phyloP scores from a whole-genome alignment of 345 rosid genomes.

The Euphorbia peplus region DNA sequence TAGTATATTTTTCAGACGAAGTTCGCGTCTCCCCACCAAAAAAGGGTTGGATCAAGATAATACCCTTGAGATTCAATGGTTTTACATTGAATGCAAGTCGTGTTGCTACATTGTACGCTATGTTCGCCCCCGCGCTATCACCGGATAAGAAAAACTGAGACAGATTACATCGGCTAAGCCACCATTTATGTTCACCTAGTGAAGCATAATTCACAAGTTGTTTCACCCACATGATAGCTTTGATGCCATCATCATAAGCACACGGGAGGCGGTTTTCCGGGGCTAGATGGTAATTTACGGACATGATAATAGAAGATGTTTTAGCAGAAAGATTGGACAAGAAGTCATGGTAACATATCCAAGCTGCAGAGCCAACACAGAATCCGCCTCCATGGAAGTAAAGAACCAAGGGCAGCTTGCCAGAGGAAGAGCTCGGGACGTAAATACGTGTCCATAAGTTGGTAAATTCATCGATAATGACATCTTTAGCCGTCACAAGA shows the following conservation, averaged over 20 bases:
- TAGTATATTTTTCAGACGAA: conserved; percentile 18
- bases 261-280: conserved; percentile 31
- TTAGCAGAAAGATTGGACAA: conserved; percentile 22
- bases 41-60: conserved; percentile 30
- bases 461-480: conserved; percentile 14
- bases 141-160: conserved; percentile 20
- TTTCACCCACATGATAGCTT: conserved; percentile 22
- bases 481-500: conserved; percentile 18
- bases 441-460: conserved; percentile 27
- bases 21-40: conserved; percentile 26
- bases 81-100: conserved; percentile 14
- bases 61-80: conserved; percentile 19
- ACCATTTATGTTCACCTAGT: conserved; percentile 33
- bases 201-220: conserved; percentile 9
- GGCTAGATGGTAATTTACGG: conserved; percentile 22
- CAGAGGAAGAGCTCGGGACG: not conserved
- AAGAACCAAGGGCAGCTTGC: conserved; percentile 21
- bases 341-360: conserved; percentile 28
- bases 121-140: conserved; percentile 32
- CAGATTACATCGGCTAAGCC: conserved; percentile 20
- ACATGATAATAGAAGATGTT: conserved; percentile 20
- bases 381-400: conserved; percentile 39
- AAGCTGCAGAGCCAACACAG: conserved; percentile 31
- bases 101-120: conserved; percentile 25
- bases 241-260: conserved; percentile 29